Evolutionary conservation across 495 filamentous ascomycete genomes (phyloP), one percentile per base, ranked within the genome.

Genomic region (Daldinia decipiens): DNA sequence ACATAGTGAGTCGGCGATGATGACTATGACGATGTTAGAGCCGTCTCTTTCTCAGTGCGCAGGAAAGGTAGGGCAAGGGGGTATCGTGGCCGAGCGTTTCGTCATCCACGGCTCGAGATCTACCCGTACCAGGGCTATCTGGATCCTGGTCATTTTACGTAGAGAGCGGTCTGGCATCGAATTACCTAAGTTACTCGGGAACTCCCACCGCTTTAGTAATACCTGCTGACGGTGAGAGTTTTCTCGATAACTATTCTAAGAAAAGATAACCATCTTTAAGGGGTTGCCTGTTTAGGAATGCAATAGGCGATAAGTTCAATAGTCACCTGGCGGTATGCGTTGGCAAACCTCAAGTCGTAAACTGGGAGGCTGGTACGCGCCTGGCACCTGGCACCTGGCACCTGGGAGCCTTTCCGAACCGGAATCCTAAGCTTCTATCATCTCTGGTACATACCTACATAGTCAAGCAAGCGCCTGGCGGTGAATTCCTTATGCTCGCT

Each of bases 51-150:
- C 62, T 36, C 61, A 68, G 39, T 12, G 26, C 31, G 39, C 60
- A 60, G 34, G 51, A 68, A 68, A 73, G 54, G 19, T 34, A 56
- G 56, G 57, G 61, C 70, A 73, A 62, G 70, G 70, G 70, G 65
- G 65, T 65, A 68, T 68, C 70, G 70, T 68, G 70, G 61, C 61
- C 65, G 59, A 65, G 61, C 43, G 71, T 74, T 74, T 74, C 71
- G 71, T 74, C 71, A 74, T 74, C 67, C 71, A 74, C 71, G 71
- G 71, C 62, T 74, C 27, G 50, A 70, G 66, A 74, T 74, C 66
- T 74, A 67, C 66, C 71, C 71, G 71, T 63, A 59, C 62, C 21
- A 67, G 71, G 71, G 29, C 69, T 62, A 65, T 54, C 58, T 67
- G 12, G 27, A 59, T 47, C 61, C 62, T 11, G 47, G 71, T 55